Base-by-base conservation (phyloP, 345 rosid genomes). In the Eucalyptus erythrocorys region DNA sequence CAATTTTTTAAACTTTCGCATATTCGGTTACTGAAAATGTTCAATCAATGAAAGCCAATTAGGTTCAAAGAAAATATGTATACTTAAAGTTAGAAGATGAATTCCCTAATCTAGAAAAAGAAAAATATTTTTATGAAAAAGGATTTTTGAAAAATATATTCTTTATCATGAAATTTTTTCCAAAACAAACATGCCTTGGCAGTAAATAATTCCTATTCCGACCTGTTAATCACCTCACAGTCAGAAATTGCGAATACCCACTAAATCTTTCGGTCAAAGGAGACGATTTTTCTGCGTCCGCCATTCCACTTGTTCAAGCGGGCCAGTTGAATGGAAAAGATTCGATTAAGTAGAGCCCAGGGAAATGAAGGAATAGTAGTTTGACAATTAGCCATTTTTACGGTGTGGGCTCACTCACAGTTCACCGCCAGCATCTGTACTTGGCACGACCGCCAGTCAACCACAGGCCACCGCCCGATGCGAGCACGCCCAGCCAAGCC, bases 11-110 rank as follows among this genome's bases (percentile, higher is more conserved):
- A 64, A n/a, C 10, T n/a, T n/a, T 14, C 37, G 14, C 19, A 10
- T 7, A 13, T 30, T 27, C 9, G 0, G 0, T 64, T 64, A 13
- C 19, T 14, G 3, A 14, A n/a, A n/a, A n/a, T n/a, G 76, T 14
- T n/a, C 76, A 14, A n/a, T n/a, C 10, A 64, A n/a, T n/a, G 3
- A 14, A 64, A n/a, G n/a, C 19, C 5, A 64, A n/a, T 64, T n/a
- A 64, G 19, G 5, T 7, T n/a, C 76, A n/a, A n/a, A 64, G 76
- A 64, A n/a, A n/a, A n/a, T 64, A 64, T 15, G 10, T 14, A 3
- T 6, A 16, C 14, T 59, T 59, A 59, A 27, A 12, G 13, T 59
- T 59, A 59, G 12, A 55, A n/a, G 4, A 64, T 4, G 32, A 7
- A 64, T n/a, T 30, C 40, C 2, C 37, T 64, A 64, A 64, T 32